Evolutionary conservation across 164 flowering plant genomes (phyloP).

Genomic region (Magnolia changhungtana): DNA sequence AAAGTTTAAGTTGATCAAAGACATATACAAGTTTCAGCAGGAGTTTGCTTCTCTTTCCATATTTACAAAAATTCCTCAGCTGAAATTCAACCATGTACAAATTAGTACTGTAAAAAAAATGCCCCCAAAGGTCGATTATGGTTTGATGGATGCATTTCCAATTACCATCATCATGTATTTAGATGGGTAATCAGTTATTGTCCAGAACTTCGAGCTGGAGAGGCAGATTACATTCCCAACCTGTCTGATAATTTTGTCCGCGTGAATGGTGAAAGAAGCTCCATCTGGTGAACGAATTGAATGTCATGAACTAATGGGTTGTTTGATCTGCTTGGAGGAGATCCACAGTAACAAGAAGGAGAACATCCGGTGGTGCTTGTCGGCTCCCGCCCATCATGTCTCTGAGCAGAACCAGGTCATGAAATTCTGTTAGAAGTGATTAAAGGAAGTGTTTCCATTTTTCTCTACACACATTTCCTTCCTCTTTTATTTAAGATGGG

Average conservation of each 20-base stretch:
- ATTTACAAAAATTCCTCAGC: no score
- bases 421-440: background rate
- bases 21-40: no score
- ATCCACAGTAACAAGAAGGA: slow-evolving; percentile 38
- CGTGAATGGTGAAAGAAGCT: slow-evolving; percentile 37
- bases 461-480: background rate
- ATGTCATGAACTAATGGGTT: slow-evolving; percentile 55
- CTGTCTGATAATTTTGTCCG: slow-evolving; percentile 33
- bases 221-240: slow-evolving; percentile 25
- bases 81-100: no score
- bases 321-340: slow-evolving; percentile 55
- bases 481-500: no score
- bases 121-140: no score
- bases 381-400: slow-evolving; percentile 21
- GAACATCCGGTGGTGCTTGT: slow-evolving; percentile 31
- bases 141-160: no score
- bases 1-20: no score
- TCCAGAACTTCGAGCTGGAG: slow-evolving; percentile 2
- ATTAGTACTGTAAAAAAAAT: no score
- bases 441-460: background rate
- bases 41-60: no score
- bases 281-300: slow-evolving; percentile 48
- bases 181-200: background rate
- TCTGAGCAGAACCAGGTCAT: slow-evolving; percentile 17
- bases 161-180: background rate